Evolutionary conservation across 106 monocot species (phyloP), one percentile per base, ranked within the genome.

Genomic region (Dioscorea dumetorum): DNA sequence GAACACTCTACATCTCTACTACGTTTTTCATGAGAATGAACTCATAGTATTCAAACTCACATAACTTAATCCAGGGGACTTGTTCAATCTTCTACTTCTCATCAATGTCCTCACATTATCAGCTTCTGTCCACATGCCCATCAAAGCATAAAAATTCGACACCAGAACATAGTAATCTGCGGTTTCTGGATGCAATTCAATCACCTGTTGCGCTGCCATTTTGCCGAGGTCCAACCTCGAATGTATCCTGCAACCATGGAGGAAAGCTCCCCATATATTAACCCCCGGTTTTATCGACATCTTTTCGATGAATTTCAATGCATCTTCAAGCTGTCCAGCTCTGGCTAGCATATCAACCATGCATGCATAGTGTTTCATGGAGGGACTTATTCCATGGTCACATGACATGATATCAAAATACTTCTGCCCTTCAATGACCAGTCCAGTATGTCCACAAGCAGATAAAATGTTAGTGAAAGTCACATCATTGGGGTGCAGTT

Each of bases 261-360:
- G 71, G 35, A 85, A 80, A 67, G 82, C 73, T 56, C 75, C 82
- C 85, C 81, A 85, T 21, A 83, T 63, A 58, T 54, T 62, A 63
- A 62, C 66, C 14, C 73, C 74, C 28, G 77, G 76, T 59, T 76
- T 16, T 22, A 82, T 33, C 1, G 85, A 79, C 85, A 90, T 90
- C 18, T 57, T 58, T n/a, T 77, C 64, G 18, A 90, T 81, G 33
- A 90, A 82, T 20, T 80, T 80, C 50, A 85, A 49, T 54, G 89
- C 89, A 63, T 90, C 85, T 33, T 85, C 82, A n/a, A 90, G 57
- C 62, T 64, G 57, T 18, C 89, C 85, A 22, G 80, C 74, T 62
- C 89, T 66, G 0, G 82, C 74, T 12, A 90, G 68, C 80, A 90
- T 70, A 70, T 90, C 89, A 50, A 90, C 85, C 85, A 85, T 82